phyloP scores from a whole-genome alignment of 2,329 filamentous ascomycete genomes.

The Fusarium equiseti region DNA sequence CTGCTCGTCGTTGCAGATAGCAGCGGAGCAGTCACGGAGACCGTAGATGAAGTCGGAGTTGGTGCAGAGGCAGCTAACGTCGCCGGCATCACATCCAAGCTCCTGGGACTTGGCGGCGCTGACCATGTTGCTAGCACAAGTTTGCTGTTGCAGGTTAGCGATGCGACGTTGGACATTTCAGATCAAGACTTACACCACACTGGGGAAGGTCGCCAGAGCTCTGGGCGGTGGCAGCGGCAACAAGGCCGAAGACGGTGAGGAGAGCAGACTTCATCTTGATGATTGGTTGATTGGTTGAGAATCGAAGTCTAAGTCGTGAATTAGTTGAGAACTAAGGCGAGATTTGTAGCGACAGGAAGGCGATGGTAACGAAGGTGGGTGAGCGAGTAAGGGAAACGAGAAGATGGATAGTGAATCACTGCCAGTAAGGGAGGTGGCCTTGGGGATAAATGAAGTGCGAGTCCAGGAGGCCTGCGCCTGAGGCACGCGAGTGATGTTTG shows the following conservation, averaged over 20 bases:
- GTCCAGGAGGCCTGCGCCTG: conserved; percentile 20
- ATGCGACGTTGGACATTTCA: not conserved
- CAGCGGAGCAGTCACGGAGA: conserved; percentile 63
- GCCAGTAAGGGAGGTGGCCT: conserved; percentile 11
- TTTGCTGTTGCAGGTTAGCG: conserved; percentile 54
- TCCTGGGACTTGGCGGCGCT: conserved; percentile 54
- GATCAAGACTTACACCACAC: conserved; percentile 63
- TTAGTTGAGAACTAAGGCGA: conserved; percentile 21
- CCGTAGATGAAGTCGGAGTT: conserved; percentile 62
- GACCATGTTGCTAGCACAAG: conserved; percentile 65
- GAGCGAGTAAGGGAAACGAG: conserved; percentile 16
- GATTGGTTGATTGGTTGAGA: conserved; percentile 38
- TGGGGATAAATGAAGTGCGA: conserved; percentile 28
- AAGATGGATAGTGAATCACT: conserved; percentile 32
- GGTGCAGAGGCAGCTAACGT: conserved; percentile 61
- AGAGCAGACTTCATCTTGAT: conserved; percentile 65
- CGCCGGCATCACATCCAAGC: conserved; percentile 60
- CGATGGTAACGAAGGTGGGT: conserved; percentile 16
- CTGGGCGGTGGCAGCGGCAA: conserved; percentile 58
- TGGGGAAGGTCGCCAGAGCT: conserved; percentile 57
- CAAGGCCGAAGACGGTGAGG: conserved; percentile 58
- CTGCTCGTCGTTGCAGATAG: conserved; percentile 56
- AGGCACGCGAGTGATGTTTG: conserved; percentile 44
- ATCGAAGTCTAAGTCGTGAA: conserved; percentile 22
- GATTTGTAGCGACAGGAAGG: conserved; percentile 22